phyloP scores from a whole-genome alignment of 371 early-diverging fungal genomes.

The Mortierella sp. region DNA sequence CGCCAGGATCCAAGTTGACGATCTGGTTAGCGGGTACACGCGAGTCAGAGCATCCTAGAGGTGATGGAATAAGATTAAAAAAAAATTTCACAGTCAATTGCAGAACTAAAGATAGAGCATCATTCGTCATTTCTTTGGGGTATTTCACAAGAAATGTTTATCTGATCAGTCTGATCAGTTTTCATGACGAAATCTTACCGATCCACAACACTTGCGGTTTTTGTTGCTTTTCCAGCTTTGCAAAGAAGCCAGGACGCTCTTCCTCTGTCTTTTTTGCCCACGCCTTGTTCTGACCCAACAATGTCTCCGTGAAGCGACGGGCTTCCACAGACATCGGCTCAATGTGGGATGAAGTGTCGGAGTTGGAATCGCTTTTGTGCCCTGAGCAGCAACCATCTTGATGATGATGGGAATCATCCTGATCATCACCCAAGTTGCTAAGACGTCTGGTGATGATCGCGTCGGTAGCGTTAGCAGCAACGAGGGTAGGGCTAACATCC shows the following conservation, averaged over 20 bases:
- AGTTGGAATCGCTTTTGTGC: conserved; percentile 16
- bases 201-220: conserved; percentile 93
- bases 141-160: not conserved
- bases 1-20: conserved; percentile 77
- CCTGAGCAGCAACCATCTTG: conserved; percentile 7
- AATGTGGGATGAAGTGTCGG: conserved; percentile 1
- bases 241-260: conserved; percentile 64
- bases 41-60: conserved; percentile 84
- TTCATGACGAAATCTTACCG: conserved; percentile 53
- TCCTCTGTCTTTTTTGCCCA: conserved; percentile 46
- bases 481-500: conserved; percentile 29
- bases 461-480: conserved; percentile 38
- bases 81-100: not conserved
- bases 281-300: conserved; percentile 49
- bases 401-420: not conserved
- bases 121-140: conserved; percentile 2
- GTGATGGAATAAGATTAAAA: not conserved
- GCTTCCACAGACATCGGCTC: conserved; percentile 51
- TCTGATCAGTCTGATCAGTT: not conserved
- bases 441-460: conserved; percentile 34
- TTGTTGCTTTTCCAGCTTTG: conserved; percentile 75
- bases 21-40: conserved; percentile 85
- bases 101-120: not conserved
- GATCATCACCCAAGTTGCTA: conserved; percentile 5
- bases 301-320: conserved; percentile 33